These are phyloP conservation scores for Psilocybe mexicana DNA, from an alignment of 1,284 basidiomycete genomes.

Conservation along the genomic window DNA sequence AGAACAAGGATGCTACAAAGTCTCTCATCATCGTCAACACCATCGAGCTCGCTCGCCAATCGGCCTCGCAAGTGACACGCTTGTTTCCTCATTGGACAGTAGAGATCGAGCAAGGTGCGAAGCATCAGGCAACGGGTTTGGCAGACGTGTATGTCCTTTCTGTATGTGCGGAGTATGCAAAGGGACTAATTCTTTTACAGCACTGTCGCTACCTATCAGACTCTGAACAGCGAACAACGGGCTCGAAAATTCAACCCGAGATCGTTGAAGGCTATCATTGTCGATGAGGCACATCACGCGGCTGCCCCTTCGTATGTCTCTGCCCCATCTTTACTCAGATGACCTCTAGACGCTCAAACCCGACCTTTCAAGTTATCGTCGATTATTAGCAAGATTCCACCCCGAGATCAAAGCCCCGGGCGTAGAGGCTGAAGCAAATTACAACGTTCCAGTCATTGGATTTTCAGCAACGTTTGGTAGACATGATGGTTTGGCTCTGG, in stretches of 20 bases:
- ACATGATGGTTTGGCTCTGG: constrained; percentile 88
- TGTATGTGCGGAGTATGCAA: background rate
- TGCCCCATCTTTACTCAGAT: background rate
- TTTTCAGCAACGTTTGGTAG: constrained; percentile 96
- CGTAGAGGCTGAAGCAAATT: constrained; percentile 32
- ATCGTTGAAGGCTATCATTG: constrained; percentile 78
- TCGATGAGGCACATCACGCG: constrained; percentile 96
- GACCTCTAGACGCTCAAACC: background rate
- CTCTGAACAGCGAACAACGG: constrained; percentile 66
- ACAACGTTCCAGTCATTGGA: constrained; percentile 83
- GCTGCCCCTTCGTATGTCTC: constrained; percentile 80
- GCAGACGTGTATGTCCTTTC: constrained; percentile 76
- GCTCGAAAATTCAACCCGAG: constrained; percentile 80
- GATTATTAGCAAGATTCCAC: constrained; percentile 78
- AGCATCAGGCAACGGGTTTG: constrained; percentile 72
- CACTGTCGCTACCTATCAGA: constrained; percentile 93
- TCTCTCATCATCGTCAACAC: constrained; percentile 87
- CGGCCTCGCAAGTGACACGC: constrained; percentile 70
- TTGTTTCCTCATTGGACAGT: constrained; percentile 78
- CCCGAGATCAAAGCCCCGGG: constrained; percentile 58
- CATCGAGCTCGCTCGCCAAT: constrained; percentile 87
- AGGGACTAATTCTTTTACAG: constrained; percentile 37
- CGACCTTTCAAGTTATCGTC: constrained; percentile 60
- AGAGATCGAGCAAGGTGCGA: constrained; percentile 89
- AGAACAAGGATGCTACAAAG: constrained; percentile 47